phyloP scores from a whole-genome alignment of 2,329 filamentous ascomycete species.

The Sclerotiophoma versabilis region DNA sequence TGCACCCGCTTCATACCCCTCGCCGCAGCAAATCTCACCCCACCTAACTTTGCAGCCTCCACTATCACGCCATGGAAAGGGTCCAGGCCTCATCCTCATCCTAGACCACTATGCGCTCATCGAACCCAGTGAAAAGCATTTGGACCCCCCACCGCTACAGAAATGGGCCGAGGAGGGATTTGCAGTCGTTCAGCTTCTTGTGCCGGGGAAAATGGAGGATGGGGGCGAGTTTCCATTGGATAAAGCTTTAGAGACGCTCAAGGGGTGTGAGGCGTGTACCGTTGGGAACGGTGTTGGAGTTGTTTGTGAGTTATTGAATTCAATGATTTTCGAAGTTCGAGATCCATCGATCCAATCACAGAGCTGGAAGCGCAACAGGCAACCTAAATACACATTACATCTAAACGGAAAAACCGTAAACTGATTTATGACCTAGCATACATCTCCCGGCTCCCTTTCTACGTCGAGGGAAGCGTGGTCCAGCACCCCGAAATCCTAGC shows the following conservation, averaged over 20 bases:
- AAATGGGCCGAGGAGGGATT: conserved; percentile 79
- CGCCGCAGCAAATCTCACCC: conserved; percentile 31
- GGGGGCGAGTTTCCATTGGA: conserved; percentile 43
- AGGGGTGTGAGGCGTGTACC: conserved; percentile 33
- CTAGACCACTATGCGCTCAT: conserved; percentile 45
- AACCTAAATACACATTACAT: not conserved
- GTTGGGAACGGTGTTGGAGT: conserved; percentile 37
- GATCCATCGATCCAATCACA: too few species aligned
- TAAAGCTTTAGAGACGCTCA: conserved; percentile 35
- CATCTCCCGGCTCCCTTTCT: conserved; percentile 40
- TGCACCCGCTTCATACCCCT: conserved; percentile 25
- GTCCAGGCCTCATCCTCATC: conserved; percentile 59
- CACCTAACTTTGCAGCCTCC: conserved; percentile 53
- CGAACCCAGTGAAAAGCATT: conserved; percentile 45
- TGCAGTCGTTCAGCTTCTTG: conserved; percentile 63
- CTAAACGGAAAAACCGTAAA: not conserved
- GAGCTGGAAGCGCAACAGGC: not conserved
- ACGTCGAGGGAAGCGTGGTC: conserved; percentile 38
- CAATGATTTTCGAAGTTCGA: not conserved
- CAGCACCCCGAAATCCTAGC: conserved; percentile 39
- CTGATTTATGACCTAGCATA: conserved; percentile 34
- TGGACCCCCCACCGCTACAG: conserved; percentile 62
- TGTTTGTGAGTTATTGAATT: conserved; percentile 34
- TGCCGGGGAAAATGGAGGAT: conserved; percentile 42
- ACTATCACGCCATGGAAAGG: conserved; percentile 57